phyloP scores from a whole-genome alignment of 129 eudicot species.

The Artemisia annua region DNA sequence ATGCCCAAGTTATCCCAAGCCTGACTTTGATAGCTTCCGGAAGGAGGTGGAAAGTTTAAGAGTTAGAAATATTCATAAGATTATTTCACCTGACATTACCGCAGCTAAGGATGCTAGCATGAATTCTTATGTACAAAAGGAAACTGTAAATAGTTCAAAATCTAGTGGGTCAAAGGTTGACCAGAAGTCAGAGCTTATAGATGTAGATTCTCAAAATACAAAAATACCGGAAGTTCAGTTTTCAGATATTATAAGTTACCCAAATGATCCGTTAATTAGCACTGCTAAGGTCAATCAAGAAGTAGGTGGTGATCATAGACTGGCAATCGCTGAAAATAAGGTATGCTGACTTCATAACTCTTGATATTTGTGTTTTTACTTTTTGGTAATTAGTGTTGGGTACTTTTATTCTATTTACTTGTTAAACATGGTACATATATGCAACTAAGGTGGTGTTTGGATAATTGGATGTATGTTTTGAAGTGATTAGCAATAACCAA shows the following conservation, averaged over 20 bases:
- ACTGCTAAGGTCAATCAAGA: conserved; percentile 25
- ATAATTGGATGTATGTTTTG: conserved; percentile 2
- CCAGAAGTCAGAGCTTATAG: conserved; percentile 22
- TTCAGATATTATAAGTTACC: conserved; percentile 22
- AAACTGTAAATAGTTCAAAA: conserved; percentile 23
- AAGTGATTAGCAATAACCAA: conserved; percentile 3
- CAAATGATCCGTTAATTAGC: conserved; percentile 23
- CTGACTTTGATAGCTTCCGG: conserved; percentile 41
- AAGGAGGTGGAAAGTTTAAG: conserved; percentile 44
- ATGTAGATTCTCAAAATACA: conserved; percentile 10
- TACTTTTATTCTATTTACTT: neutral
- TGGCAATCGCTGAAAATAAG: conserved; percentile 21
- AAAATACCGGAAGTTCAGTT: conserved; percentile 22
- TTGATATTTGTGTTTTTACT: no score
- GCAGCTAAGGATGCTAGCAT: conserved; percentile 23
- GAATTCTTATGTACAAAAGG: conserved; percentile 25
- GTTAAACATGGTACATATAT: neutral
- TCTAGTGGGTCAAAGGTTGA: conserved; percentile 22
- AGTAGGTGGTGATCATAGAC: conserved; percentile 11
- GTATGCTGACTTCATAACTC: conserved; percentile 20
- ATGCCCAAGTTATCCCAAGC: conserved; percentile 30
- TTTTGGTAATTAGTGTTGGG: no score
- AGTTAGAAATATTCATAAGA: conserved; percentile 19
- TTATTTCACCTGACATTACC: conserved; percentile 23
- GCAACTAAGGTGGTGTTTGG: neutral